Evolutionary conservation across 2,329 filamentous ascomycete genomes (phyloP), one percentile per base, ranked within the genome.

Genomic region (Fusarium staphyleae): DNA sequence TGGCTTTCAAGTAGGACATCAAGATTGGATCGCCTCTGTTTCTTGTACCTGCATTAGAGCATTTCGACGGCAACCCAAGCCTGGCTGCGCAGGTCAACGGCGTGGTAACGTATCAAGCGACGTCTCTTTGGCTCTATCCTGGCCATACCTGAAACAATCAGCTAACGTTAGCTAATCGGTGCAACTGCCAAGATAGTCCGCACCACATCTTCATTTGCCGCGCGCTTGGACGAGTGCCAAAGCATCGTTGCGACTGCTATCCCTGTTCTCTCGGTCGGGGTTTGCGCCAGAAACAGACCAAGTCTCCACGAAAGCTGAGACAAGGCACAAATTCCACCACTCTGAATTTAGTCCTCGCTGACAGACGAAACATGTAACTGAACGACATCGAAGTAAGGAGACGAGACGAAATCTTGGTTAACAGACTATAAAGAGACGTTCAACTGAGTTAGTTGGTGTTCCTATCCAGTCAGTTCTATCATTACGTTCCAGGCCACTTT

Each of bases 251-350:
- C 18, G 34, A 32, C 28, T 55, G 48, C 43, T 24, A 28, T 42
- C 58, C 55, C 48, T 56, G 40, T 9, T 13, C 13, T 33, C 40
- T 52, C 36, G 41, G 34, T 40, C 43, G 58, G 60, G 46, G 39
- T 28, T 56, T 35, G 54, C 24, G 24, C 58, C 51, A n/a, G 57
- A 63, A 57, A n/a, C 16, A 53, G 55, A 35, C 3, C 4, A 11
- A 12, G 30, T 29, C 59, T 46, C 62, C 62, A 63, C 53, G 59
- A 53, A 53, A 49, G 22, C 47, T 65, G 63, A 65, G 63, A 65
- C 63, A 29, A 19, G 8, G 14, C 4, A 15, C 14, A 42, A 24
- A 58, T 66, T 64, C 62, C 62, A 65, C 62, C 62, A 65, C 53
- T 64, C 39, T 61, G 42, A 61, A 52, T 56, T 55, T 10, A 57